Conservation (phyloP, 306 rosid genomes). For the Quillaja saponaria region DNA sequence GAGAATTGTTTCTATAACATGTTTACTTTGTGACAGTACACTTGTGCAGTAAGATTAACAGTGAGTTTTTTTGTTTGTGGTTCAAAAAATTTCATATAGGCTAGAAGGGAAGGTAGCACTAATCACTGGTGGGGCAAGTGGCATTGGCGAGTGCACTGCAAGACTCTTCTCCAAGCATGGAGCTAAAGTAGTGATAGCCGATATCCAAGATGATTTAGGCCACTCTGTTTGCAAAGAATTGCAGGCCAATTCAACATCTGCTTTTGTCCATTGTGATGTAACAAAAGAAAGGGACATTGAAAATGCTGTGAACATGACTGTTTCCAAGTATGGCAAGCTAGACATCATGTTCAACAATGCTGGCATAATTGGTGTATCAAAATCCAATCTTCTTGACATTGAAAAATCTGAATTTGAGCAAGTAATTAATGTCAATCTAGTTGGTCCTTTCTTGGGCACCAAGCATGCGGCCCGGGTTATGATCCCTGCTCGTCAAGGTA, state of each 20-base stretch:
- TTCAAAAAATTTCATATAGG: conserved; percentile 12
- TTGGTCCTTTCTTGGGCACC: conserved; percentile 42
- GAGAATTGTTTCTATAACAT: conserved; percentile 1
- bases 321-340: conserved; percentile 43
- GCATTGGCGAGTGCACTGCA: conserved; percentile 52
- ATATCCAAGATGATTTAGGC: conserved; percentile 42
- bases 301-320: conserved; percentile 28
- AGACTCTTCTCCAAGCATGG: conserved; percentile 52
- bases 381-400: conserved; percentile 31
- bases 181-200: conserved; percentile 51
- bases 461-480: conserved; percentile 57
- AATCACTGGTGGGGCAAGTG: conserved; percentile 55
- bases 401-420: conserved; percentile 32
- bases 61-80: too few species aligned
- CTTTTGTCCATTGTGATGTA: conserved; percentile 55
- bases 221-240: conserved; percentile 26
- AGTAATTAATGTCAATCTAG: conserved; percentile 38
- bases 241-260: neutral
- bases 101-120: conserved; percentile 65
- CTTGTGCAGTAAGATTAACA: too few species aligned
- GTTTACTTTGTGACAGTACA: neutral
- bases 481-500: conserved; percentile 36
- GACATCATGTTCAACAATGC: conserved; percentile 70
- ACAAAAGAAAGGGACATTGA: conserved; percentile 39
- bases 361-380: neutral